Evolutionary conservation across 192 early-diverging fungal genomes (phyloP), one percentile per base, ranked within the genome.

Genomic region (Entomortierella chlamydospora): DNA sequence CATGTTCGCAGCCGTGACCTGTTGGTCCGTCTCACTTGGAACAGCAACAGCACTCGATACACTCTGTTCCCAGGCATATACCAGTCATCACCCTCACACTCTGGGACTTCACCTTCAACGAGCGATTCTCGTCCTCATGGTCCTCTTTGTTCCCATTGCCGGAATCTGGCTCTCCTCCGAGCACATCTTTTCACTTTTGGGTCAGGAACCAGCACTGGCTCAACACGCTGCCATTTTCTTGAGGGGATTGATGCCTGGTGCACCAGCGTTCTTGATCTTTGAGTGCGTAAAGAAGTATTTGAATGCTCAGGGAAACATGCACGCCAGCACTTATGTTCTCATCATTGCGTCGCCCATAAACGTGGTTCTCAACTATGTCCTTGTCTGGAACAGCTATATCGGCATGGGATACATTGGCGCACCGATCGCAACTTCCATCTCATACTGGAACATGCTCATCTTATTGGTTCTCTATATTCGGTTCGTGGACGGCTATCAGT

Each of bases 281-380:
- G 96, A 98, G 63, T 93, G 92, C 72, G 71, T 95, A 53, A 94
- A 95, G 72, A 88, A 94, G 62, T 98, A 87, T 69, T 83, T 98
- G 26, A 94, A 97, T 70, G 90, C 92, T 0, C 97, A 99, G 85
- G 96, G 83, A 28, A 84, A 78, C 72, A 96, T 99, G 97, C 86
- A 92, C 30, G 94, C 93, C 1, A 87, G 86, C 39, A 94, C 95
- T 30, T 87, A 85, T 60, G 88, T 97, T 22, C 84, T 95, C 30
- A 51, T 91, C 25, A 80, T 92, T 50, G 89, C 89, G 3, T 64
- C 92, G 28, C 94, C 93, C 9, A 56, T 95, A 52, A 95, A 96
- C 68, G 72, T 93, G 0, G 60, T 91, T 26, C 72, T 92, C 63
- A 96, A 92, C 81, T 97, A 94, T 56, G 37, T 87, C 1, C 79